Evolutionary conservation across 768 basidiomycete genomes (phyloP).

Genomic region (Amanita brunnescens): DNA sequence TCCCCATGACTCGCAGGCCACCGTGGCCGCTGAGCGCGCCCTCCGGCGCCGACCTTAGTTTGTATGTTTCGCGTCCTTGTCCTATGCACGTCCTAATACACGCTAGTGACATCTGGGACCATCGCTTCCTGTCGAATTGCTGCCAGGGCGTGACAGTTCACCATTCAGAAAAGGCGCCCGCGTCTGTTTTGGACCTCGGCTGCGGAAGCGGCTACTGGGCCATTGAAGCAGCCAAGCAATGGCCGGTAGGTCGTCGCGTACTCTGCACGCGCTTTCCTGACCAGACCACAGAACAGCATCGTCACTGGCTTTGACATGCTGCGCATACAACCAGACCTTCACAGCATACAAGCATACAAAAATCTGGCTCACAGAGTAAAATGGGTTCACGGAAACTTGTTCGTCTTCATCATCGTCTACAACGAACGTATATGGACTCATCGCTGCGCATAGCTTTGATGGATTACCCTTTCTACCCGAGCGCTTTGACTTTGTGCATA

Average conservation of each 20-base stretch:
- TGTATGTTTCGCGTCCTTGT: constrained; percentile 31
- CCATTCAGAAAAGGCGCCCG: constrained; percentile 42
- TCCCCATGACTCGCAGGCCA: constrained; percentile 27
- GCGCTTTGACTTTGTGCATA: constrained; percentile 59
- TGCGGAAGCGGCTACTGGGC: constrained; percentile 69
- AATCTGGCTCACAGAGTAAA: constrained; percentile 40
- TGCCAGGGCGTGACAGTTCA: constrained; percentile 44
- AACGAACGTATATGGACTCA: constrained; percentile 1
- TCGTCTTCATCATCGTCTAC: constrained; percentile 15
- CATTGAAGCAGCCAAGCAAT: constrained; percentile 56
- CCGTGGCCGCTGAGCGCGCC: constrained; percentile 46
- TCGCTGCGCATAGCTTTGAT: constrained; percentile 39
- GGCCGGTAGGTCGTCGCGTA: constrained; percentile 39
- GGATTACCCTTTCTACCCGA: constrained; percentile 49
- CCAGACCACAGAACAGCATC: constrained; percentile 32
- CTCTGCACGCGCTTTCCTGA: not conserved
- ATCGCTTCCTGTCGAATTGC: constrained; percentile 49
- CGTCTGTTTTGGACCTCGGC: constrained; percentile 54
- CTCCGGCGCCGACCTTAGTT: constrained; percentile 39
- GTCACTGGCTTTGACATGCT: constrained; percentile 55
- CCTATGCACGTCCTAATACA: not conserved
- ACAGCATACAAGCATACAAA: constrained; percentile 25
- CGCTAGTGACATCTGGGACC: constrained; percentile 62
- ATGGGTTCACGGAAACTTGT: constrained; percentile 70
- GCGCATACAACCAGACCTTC: constrained; percentile 44